phyloP scores from a whole-genome alignment of 345 rosid species.

The Rhodamnia argentea region DNA sequence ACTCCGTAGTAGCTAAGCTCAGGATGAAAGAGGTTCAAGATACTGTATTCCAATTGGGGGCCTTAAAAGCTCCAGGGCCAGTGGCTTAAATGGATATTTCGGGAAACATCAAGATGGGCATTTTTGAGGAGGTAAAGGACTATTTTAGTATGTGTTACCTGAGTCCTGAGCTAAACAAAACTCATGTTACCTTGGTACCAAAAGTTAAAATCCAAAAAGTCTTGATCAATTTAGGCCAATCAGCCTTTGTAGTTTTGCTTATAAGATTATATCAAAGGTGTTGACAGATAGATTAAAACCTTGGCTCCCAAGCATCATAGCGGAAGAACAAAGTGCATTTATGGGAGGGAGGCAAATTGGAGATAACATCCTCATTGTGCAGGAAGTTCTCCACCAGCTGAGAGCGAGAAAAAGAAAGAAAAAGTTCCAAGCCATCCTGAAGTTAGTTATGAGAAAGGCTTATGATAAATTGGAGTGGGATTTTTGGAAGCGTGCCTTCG shows the following conservation, averaged over 20 bases:
- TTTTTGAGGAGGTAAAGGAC: no score
- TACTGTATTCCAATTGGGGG: no score
- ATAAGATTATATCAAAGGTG: neutral
- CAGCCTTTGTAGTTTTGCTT: neutral
- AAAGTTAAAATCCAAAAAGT: no score
- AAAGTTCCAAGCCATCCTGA: neutral
- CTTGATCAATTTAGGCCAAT: neutral
- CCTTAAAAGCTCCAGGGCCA: no score
- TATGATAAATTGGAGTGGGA: neutral
- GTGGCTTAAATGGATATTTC: no score
- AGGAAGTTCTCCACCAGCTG: neutral
- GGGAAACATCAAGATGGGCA: no score
- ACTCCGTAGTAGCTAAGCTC: no score
- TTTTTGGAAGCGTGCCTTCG: neutral
- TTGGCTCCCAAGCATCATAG: neutral
- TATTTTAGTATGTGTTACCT: no score
- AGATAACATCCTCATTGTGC: neutral
- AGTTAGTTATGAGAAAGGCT: neutral
- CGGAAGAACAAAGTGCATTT: neutral
- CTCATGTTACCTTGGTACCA: no score
- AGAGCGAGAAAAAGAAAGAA: rapidly evolving
- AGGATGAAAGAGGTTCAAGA: no score
- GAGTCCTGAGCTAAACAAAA: no score
- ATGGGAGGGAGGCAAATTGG: neutral
- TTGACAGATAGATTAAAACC: neutral